Base-by-base conservation (phyloP, 305 asterid species). In the Caryopteris hybrid region DNA sequence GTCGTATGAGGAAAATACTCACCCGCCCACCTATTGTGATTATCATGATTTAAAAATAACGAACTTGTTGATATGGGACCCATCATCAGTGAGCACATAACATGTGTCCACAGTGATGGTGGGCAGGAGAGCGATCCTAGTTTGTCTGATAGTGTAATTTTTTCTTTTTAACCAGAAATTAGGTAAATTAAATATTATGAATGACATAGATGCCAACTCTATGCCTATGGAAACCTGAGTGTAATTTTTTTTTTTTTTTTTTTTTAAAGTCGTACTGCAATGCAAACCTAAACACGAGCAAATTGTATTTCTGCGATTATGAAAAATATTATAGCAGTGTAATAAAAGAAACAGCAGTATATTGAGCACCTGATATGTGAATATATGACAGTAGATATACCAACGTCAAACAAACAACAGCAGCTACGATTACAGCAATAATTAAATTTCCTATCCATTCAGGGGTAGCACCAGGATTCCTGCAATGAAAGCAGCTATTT, bases 381-480 rank as follows among this genome's bases (percentile, higher is more conserved):
- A 84, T 74, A 76, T 94, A 94, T 27, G 98, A 88, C 61, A 94
- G 79, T 48, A 91, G 92, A 83, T 94, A 84, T 69, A 91, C 97
- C 77, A 86, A 46, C 5, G 88, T 80, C 81, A 91, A 79, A 76
- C 99, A 94, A 59, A 85, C 83, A 25, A 88, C 39, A 59, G 87
- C 90, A 65, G 98, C 84, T 62, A 89, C 52, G 66, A 89, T 73
- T 60, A 84, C 5, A 14, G 97, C 98, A 72, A 92, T 31, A 46
- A 86, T 62, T 66, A 85, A 10, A 76, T 76, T 86, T 25, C 54
- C 80, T 69, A 89, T 61, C 96, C 96, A 91, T 27, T 91, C 97
- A 5, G 98, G 91, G 61, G 72, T 81, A 61, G 89, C 72, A 55
- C 99, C 99, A 34, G 98, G 99, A 73, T 76, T 88, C 85, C 98